phyloP scores from a whole-genome alignment of 495 filamentous ascomycete genomes.

The Apodospora peruviana region DNA sequence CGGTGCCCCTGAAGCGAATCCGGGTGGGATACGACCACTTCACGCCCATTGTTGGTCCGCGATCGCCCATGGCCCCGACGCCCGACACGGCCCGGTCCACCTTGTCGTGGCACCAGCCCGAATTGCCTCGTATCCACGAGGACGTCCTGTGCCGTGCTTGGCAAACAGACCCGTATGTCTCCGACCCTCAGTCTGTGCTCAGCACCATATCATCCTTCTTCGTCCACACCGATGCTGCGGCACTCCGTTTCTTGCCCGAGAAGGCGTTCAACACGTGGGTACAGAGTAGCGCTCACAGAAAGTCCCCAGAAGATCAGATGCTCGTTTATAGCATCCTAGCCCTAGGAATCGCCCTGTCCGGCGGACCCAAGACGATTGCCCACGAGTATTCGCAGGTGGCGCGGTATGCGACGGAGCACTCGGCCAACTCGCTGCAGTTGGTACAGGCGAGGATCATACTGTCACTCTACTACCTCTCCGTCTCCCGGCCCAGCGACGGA shows the following conservation, averaged over 20 bases:
- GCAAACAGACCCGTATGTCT: conserved; percentile 59
- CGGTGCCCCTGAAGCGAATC: conserved; percentile 34
- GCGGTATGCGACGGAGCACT: conserved; percentile 50
- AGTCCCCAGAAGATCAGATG: conserved; percentile 63
- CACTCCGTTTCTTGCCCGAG: conserved; percentile 45
- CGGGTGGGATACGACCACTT: conserved; percentile 38
- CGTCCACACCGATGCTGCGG: conserved; percentile 16
- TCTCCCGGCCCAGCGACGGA: conserved; percentile 45
- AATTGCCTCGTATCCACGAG: conserved; percentile 37
- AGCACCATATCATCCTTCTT: conserved; percentile 20
- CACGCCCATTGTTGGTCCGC: conserved; percentile 21
- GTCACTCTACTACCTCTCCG: conserved; percentile 57
- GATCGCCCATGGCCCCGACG: conserved; percentile 28
- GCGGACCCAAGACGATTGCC: conserved; percentile 40
- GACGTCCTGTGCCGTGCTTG: conserved; percentile 52
- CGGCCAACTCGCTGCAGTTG: conserved; percentile 52
- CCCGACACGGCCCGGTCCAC: conserved; percentile 26
- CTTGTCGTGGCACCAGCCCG: conserved; percentile 35
- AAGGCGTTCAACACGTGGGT: conserved; percentile 28
- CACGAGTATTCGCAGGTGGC: conserved; percentile 52
- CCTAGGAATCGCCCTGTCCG: conserved; percentile 52
- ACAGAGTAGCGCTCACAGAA: conserved; percentile 41
- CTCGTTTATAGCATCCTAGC: conserved; percentile 62
- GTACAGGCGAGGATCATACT: conserved; percentile 60
- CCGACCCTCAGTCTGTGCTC: conserved; percentile 35